Evolutionary conservation across 768 basidiomycete genomes (phyloP), one percentile per base, ranked within the genome.

Genomic region (Dentipellis sp.): DNA sequence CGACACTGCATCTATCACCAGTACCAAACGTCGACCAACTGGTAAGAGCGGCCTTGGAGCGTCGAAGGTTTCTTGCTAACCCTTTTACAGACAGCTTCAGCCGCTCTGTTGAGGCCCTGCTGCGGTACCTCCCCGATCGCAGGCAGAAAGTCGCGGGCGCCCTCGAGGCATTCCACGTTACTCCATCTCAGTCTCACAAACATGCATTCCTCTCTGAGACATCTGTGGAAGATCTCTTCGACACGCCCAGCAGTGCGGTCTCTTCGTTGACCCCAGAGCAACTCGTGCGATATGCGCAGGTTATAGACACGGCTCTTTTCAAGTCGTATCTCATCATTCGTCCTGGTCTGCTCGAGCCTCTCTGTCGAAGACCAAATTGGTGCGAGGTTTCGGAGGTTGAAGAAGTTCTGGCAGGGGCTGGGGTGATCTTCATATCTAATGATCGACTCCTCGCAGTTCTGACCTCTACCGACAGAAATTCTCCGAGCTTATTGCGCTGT

Each of bases 311-410:
- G 1, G 94, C 91, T 9, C 72, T 98, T 60, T 94, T 98, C 71
- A 95, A 97, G 71, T 84, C 88, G 2, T 97, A 95, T 68, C 72
- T 98, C 19, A 77, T 91, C 19, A 85, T 87, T 42, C 76, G 87
- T 46, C 92, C 95, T 0, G 80, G 78, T 11, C 72, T 99, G 56
- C 72, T 98, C 10, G 92, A 91, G 0, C 83, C 91, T 34, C 69
- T 97, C 51, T 98, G 95, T 69, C 80, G 95, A 45, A 74, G 95
- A 22, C 81, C 91, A 2, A 98, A 97, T 69, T 99, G 94, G 93
- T 98, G 95, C 69, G 97, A 97, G 65, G 94, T 98, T 1, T 83
- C 83, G 4, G 90, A 94, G 64, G 91, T 94, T 1, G 94, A 99
- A 67, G 92, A 89, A 66, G 81, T 92, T 58, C 71, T 99, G 53